Conservation (phyloP, 352 stramenopile species). For the Globisporangium nodosum region DNA sequence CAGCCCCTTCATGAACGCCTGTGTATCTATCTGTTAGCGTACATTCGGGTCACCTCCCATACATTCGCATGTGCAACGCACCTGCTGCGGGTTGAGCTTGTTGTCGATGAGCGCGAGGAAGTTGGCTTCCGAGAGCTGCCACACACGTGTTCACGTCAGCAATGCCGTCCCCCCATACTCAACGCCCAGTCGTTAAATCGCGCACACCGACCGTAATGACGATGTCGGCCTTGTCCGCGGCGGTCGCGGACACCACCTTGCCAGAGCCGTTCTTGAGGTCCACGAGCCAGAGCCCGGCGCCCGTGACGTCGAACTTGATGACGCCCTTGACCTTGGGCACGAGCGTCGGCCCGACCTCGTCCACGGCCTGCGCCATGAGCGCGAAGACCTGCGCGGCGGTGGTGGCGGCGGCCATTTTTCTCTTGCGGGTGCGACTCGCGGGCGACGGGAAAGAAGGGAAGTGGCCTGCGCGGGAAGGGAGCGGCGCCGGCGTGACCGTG, state of each 20-base stretch:
- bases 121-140: constrained; percentile 59
- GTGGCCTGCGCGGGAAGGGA: not conserved
- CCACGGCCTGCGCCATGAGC: constrained; percentile 61
- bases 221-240: constrained; percentile 62
- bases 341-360: constrained; percentile 61
- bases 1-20: constrained; percentile 92
- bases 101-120: constrained; percentile 78
- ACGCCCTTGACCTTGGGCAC: constrained; percentile 71
- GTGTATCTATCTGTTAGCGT: no score
- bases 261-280: constrained; percentile 75
- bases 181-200: constrained; percentile 2
- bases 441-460: not conserved
- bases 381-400: constrained; percentile 61
- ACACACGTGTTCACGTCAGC: not conserved
- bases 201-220: constrained; percentile 50
- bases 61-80: constrained; percentile 17
- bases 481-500: no score
- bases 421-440: no score
- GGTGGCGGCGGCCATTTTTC: constrained; percentile 4
- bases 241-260: constrained; percentile 40
- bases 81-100: constrained; percentile 89
- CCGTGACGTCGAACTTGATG: constrained; percentile 78
- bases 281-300: constrained; percentile 64
- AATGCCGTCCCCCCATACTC: not conserved
- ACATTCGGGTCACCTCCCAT: no score